A percentile compares a stretch with the other conserved stretches of the same genome.
These are phyloP conservation scores for Penicillium riverlandense DNA, from an alignment of 495 filamentous ascomycete genomes.

Conservation along the genomic window DNA sequence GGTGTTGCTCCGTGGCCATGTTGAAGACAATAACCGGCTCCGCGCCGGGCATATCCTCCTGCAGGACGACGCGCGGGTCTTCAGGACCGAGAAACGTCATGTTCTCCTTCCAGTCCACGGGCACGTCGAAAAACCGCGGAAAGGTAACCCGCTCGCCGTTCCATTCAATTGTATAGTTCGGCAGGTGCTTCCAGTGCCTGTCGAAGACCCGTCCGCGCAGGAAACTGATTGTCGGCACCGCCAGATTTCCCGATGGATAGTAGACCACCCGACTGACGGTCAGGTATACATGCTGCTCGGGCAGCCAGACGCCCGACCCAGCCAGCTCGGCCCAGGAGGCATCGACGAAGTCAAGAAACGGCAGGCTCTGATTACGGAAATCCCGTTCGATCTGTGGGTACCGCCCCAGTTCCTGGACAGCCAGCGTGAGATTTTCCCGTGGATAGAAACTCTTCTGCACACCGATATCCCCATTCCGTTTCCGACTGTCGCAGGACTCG, in stretches of 20 bases:
- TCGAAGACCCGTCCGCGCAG: slow-evolving; percentile 1
- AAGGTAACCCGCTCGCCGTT: background rate
- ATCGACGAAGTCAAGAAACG: background rate
- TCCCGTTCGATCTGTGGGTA: background rate
- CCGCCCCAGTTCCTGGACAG: background rate
- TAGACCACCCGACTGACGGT: background rate
- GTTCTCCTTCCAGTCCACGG: background rate
- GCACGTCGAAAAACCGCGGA: background rate
- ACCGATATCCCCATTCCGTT: background rate
- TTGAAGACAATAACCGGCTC: slow-evolving; percentile 1
- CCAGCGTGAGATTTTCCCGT: slow-evolving; percentile 2
- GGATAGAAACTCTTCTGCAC: background rate
- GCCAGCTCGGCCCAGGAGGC: background rate
- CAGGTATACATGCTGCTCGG: background rate
- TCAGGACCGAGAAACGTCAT: background rate
- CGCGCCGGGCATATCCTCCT: background rate
- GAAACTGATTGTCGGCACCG: slow-evolving; percentile 1
- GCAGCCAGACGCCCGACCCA: slow-evolving; percentile 2
- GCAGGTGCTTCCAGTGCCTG: background rate
- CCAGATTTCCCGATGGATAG: background rate
- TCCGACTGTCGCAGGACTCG: background rate
- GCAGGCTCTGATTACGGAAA: background rate
- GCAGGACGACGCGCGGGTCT: background rate
- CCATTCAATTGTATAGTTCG: background rate
- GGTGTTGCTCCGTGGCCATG: background rate